Evolutionary conservation across 257 asterid species (phyloP).

Genomic region (Phtheirospermum japonicum): DNA sequence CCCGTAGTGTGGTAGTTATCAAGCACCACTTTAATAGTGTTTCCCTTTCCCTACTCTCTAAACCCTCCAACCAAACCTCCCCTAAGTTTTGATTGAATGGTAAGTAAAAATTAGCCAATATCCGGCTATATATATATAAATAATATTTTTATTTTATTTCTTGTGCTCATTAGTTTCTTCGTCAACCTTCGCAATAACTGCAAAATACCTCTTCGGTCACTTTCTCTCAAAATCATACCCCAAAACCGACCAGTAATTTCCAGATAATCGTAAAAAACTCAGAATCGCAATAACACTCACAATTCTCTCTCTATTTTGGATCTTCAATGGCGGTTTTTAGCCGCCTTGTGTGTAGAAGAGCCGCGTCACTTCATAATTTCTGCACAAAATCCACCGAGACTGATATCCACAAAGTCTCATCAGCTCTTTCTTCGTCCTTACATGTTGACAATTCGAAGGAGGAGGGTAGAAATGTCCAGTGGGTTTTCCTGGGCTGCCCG

Average conservation of each 20-base stretch:
- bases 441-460: constrained; percentile 25
- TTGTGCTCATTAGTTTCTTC: constrained; percentile 23
- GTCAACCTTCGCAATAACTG: constrained; percentile 22
- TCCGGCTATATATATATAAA: too few relatives aligned
- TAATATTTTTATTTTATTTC: too few relatives aligned
- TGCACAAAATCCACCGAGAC: constrained; percentile 39
- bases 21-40: too few relatives aligned
- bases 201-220: background rate
- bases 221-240: constrained; percentile 19
- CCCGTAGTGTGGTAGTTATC: too few relatives aligned
- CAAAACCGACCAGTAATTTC: too few relatives aligned
- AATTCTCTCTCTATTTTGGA: background rate
- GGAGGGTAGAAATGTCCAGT: constrained; percentile 68
- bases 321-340: constrained; percentile 66
- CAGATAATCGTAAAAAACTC: background rate
- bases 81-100: too few relatives aligned
- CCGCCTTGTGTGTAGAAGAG: constrained; percentile 49
- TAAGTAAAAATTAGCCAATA: too few relatives aligned
- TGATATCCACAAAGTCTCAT: constrained; percentile 31
- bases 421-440: constrained; percentile 44
- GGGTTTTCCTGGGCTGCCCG: constrained; percentile 97
- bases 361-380: constrained; percentile 35
- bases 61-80: too few relatives aligned
- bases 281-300: background rate
- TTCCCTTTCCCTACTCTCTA: too few relatives aligned